Evolutionary conservation across 306 rosid genomes (phyloP).

Genomic region (Vicia faba): DNA sequence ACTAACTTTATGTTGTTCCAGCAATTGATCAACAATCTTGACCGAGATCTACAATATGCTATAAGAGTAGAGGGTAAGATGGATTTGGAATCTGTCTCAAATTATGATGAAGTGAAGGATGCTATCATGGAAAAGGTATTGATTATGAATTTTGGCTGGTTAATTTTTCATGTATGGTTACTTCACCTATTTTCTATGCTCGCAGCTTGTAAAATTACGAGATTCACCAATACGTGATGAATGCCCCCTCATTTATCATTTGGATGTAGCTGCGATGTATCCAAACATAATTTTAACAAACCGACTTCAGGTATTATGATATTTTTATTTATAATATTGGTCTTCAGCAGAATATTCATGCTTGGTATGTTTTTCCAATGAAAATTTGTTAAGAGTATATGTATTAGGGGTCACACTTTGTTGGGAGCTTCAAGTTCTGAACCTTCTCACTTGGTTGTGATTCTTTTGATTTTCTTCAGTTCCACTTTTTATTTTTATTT

Average conservation of each 20-base stretch:
- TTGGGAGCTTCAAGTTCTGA: neutral
- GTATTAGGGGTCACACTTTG: neutral
- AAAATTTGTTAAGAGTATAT: neutral
- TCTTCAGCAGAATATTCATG: constrained; percentile 32
- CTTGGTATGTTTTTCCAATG: neutral
- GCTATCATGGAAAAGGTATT: constrained; percentile 86
- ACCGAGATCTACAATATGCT: constrained; percentile 95
- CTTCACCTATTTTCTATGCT: constrained; percentile 30
- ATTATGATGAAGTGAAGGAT: constrained; percentile 86
- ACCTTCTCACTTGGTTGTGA: neutral
- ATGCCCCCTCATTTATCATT: constrained; percentile 94
- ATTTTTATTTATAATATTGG: constrained; percentile 28
- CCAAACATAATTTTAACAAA: constrained; percentile 95
- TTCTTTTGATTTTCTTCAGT: neutral
- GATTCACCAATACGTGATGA: constrained; percentile 82
- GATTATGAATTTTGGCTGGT: constrained; percentile 38
- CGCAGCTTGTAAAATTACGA: constrained; percentile 76
- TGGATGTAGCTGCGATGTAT: constrained; percentile 99
- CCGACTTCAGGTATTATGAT: constrained; percentile 87
- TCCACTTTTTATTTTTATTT: neutral
- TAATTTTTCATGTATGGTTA: constrained; percentile 18
- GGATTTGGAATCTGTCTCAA: constrained; percentile 78
- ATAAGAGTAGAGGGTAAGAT: constrained; percentile 89
- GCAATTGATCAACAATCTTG: constrained; percentile 84
- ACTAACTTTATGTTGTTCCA: constrained; percentile 52